phyloP scores from a whole-genome alignment of 2,329 filamentous ascomycete genomes.

The Incumbomyces delicatus region DNA sequence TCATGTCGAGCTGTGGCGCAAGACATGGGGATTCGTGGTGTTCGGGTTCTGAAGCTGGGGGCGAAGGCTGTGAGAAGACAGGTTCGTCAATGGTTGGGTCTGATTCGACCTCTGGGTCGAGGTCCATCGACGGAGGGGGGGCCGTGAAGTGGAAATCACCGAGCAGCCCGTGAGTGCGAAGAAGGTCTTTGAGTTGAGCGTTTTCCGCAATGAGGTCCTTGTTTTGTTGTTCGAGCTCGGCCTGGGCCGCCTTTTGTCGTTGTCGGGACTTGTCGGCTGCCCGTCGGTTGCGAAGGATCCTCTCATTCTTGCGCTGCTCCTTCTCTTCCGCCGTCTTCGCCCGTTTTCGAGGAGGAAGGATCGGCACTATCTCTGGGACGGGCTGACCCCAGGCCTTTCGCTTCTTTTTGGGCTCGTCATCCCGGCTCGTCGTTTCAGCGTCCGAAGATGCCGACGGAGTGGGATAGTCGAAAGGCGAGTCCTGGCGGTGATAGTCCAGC shows the following conservation, averaged over 20 bases:
- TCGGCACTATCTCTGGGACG: constrained; percentile 77
- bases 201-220: constrained; percentile 60
- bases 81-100: constrained; percentile 2
- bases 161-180: constrained; percentile 35
- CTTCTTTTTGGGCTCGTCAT: constrained; percentile 54
- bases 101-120: constrained; percentile 6
- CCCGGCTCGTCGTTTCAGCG: constrained; percentile 9
- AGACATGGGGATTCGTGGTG: constrained; percentile 19
- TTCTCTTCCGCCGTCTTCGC: constrained; percentile 99
- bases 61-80: constrained; percentile 1
- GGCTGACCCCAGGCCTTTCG: constrained; percentile 98
- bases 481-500: constrained; percentile 10
- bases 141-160: constrained; percentile 12
- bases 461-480: constrained; percentile 11
- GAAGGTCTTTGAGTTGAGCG: constrained; percentile 55
- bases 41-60: constrained; percentile 5
- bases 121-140: constrained; percentile 10
- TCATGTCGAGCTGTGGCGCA: constrained; percentile 18
- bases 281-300: constrained; percentile 89
- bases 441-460: constrained; percentile 15
- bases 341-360: constrained; percentile 57
- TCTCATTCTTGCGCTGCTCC: constrained; percentile 93
- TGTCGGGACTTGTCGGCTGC: constrained; percentile 95
- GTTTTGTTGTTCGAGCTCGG: constrained; percentile 63
- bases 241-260: constrained; percentile 80